Evolutionary conservation across 805 yeast genomes (phyloP), one percentile per base, ranked within the genome.

Genomic region (Isabelozyma rhagii): DNA sequence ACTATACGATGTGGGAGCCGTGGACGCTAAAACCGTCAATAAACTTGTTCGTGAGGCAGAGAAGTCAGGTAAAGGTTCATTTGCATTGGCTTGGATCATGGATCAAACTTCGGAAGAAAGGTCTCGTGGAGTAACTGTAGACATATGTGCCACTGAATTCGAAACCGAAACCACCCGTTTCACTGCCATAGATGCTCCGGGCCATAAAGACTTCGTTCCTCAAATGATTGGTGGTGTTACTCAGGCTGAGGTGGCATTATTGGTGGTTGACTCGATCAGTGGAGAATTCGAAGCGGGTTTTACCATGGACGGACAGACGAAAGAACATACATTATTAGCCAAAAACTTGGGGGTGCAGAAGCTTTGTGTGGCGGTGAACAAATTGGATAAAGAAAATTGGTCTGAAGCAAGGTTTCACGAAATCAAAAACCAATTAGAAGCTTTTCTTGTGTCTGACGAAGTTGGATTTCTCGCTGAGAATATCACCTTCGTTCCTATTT

Each of bases 51-150:
- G 79, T 53, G 91, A 87, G 54, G 80, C 89, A 31, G 84, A 81
- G 39, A 77, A 74, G 43, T 72, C 77, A 1, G 96, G 96, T 4
- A 88, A 89, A 60, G 81, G 84, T 9, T 87, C 93, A 5, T 88
- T 88, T 68, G 89, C 93, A 4, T 72, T 87, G 45, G 96, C 96
- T 1, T 88, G 96, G 96, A 80, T 87, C 39, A 75, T 89, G 82
- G 96, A 88, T 64, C 92, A 87, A 62, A 86, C 93, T 0, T 66
- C 73, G 1, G 94, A 88, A 61, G 96, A 88, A 66, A 76, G 96
- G 55, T 53, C 71, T 8, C 74, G 92, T 45, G 96, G 96, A 45
- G 90, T 88, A 4, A 88, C 96, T 2, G 83, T 87, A 21, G 96
- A 88, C 60, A 81, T 87, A 31, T 84, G 88, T 49, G 84, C 85